phyloP scores from a whole-genome alignment of 1,284 basidiomycete species.

The Singerocomus inundabilis region DNA sequence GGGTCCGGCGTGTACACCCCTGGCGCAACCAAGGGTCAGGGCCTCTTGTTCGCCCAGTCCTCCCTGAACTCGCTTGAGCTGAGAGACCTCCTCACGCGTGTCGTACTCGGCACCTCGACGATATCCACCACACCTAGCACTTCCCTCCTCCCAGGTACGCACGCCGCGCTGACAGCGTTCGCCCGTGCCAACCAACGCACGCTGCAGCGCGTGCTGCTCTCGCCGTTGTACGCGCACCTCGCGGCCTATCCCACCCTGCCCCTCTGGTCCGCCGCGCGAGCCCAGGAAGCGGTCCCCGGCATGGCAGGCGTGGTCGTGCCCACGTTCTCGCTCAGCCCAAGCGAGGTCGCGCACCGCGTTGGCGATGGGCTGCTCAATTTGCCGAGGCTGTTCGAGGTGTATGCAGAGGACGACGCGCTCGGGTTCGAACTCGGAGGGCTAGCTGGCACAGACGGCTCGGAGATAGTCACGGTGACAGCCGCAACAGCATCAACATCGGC shows the following conservation, averaged over 20 bases:
- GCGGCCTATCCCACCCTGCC: constrained; percentile 67
- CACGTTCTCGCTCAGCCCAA: constrained; percentile 90
- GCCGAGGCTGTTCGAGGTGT: constrained; percentile 91
- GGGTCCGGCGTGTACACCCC: constrained; percentile 55
- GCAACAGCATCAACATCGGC: neutral
- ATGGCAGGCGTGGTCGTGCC: constrained; percentile 65
- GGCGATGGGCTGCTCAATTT: constrained; percentile 93
- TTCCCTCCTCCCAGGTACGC: constrained; percentile 54
- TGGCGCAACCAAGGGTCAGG: constrained; percentile 66
- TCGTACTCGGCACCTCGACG: constrained; percentile 30
- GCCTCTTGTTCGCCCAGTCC: constrained; percentile 75
- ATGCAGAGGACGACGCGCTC: constrained; percentile 89
- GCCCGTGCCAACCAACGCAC: constrained; percentile 74
- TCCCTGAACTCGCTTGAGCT: constrained; percentile 79
- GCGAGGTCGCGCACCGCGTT: constrained; percentile 82
- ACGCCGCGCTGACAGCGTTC: constrained; percentile 61
- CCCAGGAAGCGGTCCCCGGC: constrained; percentile 41
- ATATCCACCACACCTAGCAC: constrained; percentile 20
- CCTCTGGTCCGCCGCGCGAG: constrained; percentile 57
- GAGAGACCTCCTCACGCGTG: constrained; percentile 59
- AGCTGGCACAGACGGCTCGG: neutral
- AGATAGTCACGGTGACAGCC: neutral
- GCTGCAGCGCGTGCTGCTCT: constrained; percentile 80
- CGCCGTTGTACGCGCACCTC: constrained; percentile 80
- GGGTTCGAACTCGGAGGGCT: constrained; percentile 70